Evolutionary conservation across 2,329 filamentous ascomycete genomes (phyloP).

Genomic region (Colletotrichum sp.): DNA sequence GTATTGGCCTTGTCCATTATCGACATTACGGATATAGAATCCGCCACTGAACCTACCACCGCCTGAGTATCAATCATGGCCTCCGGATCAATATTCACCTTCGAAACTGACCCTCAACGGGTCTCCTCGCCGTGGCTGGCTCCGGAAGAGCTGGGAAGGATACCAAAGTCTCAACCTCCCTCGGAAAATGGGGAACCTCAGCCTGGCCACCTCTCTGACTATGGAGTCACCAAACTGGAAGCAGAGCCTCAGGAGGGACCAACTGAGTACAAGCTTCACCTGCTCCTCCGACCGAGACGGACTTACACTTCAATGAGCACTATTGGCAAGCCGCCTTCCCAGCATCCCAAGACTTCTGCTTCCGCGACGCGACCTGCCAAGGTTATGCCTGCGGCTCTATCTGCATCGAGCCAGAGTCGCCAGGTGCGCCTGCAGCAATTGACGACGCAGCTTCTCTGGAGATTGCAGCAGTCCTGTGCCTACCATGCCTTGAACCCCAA

Average conservation of each 20-base stretch:
- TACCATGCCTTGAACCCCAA: conserved; percentile 83
- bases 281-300: conserved; percentile 80
- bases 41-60: background rate
- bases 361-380: background rate
- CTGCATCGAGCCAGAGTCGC: conserved; percentile 68
- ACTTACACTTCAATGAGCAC: conserved; percentile 78
- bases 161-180: conserved; percentile 22
- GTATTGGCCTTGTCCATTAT: background rate
- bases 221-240: conserved; percentile 76
- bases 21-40: background rate
- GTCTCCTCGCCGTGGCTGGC: conserved; percentile 91
- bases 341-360: conserved; percentile 31
- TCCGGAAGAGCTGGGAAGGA: conserved; percentile 50
- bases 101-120: conserved; percentile 83
- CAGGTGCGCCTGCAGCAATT: conserved; percentile 88
- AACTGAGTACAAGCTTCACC: conserved; percentile 94
- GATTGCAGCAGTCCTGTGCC: conserved; percentile 91
- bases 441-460: conserved; percentile 94
- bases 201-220: conserved; percentile 58
- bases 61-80: conserved; percentile 63
- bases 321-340: conserved; percentile 24
- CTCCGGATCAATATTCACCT: conserved; percentile 96
- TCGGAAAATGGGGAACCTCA: conserved; percentile 30
- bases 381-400: conserved; percentile 9
- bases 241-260: conserved; percentile 94